phyloP scores from a whole-genome alignment of 2,329 filamentous ascomycete genomes.

The Fulvia fulva region DNA sequence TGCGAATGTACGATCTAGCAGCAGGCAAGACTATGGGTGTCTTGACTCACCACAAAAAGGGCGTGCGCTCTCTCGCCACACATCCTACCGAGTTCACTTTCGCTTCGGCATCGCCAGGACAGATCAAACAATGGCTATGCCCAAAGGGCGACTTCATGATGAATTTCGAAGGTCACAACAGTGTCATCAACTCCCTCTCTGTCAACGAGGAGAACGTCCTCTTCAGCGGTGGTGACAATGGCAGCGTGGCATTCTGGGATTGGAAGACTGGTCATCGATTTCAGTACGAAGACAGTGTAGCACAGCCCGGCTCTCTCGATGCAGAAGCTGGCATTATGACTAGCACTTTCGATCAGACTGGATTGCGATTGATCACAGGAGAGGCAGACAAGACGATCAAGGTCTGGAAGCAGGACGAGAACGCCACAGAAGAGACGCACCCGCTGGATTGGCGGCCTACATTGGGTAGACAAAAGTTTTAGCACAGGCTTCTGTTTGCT shows the following conservation, averaged over 20 bases:
- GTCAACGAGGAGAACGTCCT: slow-evolving; percentile 94
- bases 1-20: slow-evolving; percentile 90
- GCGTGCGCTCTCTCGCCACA: slow-evolving; percentile 75
- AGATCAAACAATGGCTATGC: slow-evolving; percentile 99
- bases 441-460: slow-evolving; percentile 89
- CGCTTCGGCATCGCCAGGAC: slow-evolving; percentile 82
- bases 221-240: slow-evolving; percentile 93
- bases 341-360: slow-evolving; percentile 85
- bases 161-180: slow-evolving; percentile 94
- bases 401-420: slow-evolving; percentile 92
- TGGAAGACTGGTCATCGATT: slow-evolving; percentile 96
- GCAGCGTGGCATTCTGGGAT: slow-evolving; percentile 96
- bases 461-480: slow-evolving; percentile 68
- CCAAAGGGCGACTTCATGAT: slow-evolving; percentile 98
- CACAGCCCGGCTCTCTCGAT: slow-evolving; percentile 89
- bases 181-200: slow-evolving; percentile 89
- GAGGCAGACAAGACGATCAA: slow-evolving; percentile 97
- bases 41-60: slow-evolving; percentile 97
- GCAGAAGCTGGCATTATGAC: slow-evolving; percentile 94
- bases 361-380: slow-evolving; percentile 83
- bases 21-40: slow-evolving; percentile 96
- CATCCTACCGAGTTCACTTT: slow-evolving; percentile 97
- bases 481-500: neutral
- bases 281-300: slow-evolving; percentile 83
- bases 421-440: slow-evolving; percentile 85